A percentile compares a stretch with the other conserved stretches of the same genome.
These are phyloP conservation scores for Phytophthora sojae DNA, from an alignment of 352 stramenopile genomes.

Conservation along the genomic window DNA sequence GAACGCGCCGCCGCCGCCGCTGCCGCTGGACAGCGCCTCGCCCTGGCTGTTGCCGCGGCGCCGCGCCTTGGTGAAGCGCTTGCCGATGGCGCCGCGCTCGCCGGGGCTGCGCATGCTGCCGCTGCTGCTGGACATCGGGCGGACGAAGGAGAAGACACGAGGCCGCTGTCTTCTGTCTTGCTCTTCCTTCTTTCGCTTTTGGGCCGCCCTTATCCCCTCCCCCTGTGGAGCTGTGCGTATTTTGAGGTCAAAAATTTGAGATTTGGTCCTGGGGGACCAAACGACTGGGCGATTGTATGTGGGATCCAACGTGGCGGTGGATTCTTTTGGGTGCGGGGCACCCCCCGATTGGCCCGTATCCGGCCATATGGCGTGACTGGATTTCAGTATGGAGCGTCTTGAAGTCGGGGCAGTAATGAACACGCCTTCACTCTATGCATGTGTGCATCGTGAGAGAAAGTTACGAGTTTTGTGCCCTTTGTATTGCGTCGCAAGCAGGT, in stretches of 20 bases:
- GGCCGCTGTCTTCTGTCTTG: too few relatives aligned
- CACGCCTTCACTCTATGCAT: not conserved
- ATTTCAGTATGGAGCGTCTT: slow-evolving; percentile 27
- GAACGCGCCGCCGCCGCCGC: slow-evolving; percentile 25
- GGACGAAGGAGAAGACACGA: not conserved
- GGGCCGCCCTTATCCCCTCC: not conserved
- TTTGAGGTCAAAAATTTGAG: not conserved
- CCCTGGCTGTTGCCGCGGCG: slow-evolving; percentile 77
- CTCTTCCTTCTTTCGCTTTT: not conserved
- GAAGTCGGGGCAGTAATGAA: slow-evolving; percentile 1
- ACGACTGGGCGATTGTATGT: not conserved
- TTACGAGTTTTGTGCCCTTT: not conserved
- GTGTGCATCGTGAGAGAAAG: not conserved
- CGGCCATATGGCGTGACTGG: slow-evolving; percentile 24
- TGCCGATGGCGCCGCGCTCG: slow-evolving; percentile 55
- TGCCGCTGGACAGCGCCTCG: slow-evolving; percentile 44
- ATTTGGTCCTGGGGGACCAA: not conserved
- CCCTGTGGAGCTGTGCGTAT: not conserved
- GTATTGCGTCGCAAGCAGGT: not conserved
- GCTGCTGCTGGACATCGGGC: slow-evolving; percentile 33
- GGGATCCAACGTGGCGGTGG: not conserved
- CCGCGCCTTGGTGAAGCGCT: slow-evolving; percentile 76
- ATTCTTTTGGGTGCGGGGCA: not conserved
- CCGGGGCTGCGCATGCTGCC: slow-evolving; percentile 35
- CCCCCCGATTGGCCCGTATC: not conserved